Conservation (phyloP, 2,329 filamentous ascomycete species). For the Paraphoma chrysanthemicola region DNA sequence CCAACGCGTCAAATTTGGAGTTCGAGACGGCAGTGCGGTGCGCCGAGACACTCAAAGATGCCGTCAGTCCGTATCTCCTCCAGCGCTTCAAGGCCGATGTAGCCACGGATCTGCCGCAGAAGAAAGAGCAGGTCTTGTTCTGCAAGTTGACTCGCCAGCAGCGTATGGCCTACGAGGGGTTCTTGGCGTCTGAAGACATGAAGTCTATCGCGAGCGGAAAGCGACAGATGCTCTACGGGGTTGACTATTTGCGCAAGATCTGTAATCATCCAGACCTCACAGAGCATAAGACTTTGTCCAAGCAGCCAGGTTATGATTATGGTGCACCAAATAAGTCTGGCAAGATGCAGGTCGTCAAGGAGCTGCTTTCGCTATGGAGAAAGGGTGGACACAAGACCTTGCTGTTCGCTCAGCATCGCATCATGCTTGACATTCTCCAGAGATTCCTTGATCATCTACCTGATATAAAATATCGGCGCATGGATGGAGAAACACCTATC, state of each 20-base stretch:
- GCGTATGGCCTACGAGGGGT: conserved; percentile 79
- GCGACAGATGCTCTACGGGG: conserved; percentile 83
- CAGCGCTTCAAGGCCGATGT: conserved; percentile 95
- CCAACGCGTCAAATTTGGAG: conserved; percentile 91
- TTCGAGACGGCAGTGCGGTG: conserved; percentile 95
- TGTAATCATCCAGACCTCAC: conserved; percentile 95
- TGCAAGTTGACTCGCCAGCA: conserved; percentile 88
- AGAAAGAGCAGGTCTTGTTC: conserved; percentile 95
- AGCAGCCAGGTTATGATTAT: conserved; percentile 74
- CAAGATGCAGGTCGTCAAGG: conserved; percentile 95
- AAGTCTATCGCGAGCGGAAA: conserved; percentile 77
- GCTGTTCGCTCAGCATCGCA: conserved; percentile 89
- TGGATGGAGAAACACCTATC: conserved; percentile 93
- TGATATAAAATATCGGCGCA: conserved; percentile 79
- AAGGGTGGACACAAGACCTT: conserved; percentile 92
- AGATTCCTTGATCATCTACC: conserved; percentile 73
- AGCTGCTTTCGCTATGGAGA: conserved; percentile 86
- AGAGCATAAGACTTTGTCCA: conserved; percentile 67
- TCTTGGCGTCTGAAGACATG: conserved; percentile 84
- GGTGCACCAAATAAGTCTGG: conserved; percentile 81
- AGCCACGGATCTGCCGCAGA: conserved; percentile 89
- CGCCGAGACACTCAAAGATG: conserved; percentile 90
- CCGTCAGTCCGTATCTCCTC: conserved; percentile 90
- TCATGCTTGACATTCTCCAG: conserved; percentile 95
- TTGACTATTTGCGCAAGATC: conserved; percentile 92